These are phyloP conservation scores for Trichophyton simii DNA, from an alignment of 2,329 filamentous ascomycete species.

Conservation along the genomic window DNA sequence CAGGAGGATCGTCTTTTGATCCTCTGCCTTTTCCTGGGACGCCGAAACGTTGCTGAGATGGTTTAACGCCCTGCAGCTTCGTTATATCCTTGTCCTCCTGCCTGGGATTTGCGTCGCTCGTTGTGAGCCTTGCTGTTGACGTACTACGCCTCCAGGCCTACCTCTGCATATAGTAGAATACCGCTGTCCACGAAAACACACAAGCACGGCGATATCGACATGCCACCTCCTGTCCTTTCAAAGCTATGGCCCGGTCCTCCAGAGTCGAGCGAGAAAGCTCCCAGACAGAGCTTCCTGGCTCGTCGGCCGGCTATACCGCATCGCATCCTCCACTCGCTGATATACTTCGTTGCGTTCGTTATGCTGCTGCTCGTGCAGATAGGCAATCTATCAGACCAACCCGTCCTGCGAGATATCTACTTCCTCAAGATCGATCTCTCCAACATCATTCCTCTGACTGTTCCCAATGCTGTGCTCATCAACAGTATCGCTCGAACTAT, in stretches of 20 bases:
- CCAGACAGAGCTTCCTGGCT: not conserved
- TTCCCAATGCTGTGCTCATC: conserved; percentile 61
- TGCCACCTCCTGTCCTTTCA: not conserved
- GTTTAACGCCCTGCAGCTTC: not conserved
- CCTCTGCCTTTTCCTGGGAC: not conserved
- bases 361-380: conserved; percentile 73
- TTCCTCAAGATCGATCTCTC: conserved; percentile 76
- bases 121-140: not conserved
- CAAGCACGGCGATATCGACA: not conserved
- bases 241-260: not conserved
- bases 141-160: not conserved
- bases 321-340: conserved; percentile 43
- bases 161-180: not conserved
- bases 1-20: conserved; percentile 1
- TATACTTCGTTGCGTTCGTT: conserved; percentile 61
- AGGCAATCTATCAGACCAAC: conserved; percentile 54
- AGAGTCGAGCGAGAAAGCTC: not conserved
- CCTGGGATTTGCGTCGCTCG: not conserved
- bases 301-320: not conserved
- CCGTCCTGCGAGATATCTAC: conserved; percentile 57
- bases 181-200: not conserved
- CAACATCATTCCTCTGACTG: conserved; percentile 61
- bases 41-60: not conserved
- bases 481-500: conserved; percentile 78
- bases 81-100: not conserved